A percentile compares a stretch with the other conserved stretches of the same genome.
Evolutionary conservation across 2,329 filamentous ascomycete species (phyloP).

Genomic region (Aspergillus nomiae): DNA sequence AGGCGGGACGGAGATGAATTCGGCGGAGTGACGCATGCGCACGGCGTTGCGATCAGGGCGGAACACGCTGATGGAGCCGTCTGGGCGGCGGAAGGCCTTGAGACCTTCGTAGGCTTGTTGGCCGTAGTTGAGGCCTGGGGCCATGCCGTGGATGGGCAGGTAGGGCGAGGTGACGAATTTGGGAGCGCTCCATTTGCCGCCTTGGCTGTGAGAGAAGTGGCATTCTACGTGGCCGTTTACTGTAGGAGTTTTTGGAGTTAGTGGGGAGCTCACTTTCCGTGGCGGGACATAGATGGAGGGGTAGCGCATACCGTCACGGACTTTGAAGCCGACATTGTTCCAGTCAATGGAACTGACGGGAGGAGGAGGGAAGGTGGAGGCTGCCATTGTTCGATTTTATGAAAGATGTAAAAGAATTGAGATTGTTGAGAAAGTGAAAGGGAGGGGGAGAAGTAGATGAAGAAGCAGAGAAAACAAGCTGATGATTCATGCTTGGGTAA

Average conservation of each 20-base stretch:
- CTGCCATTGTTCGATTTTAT: neutral
- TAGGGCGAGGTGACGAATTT: constrained; percentile 80
- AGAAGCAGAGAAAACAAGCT: neutral
- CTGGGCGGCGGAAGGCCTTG: constrained; percentile 80
- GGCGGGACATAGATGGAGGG: neutral
- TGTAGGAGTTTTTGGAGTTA: constrained; percentile 11
- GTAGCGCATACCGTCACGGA: constrained; percentile 72
- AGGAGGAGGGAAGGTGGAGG: constrained; percentile 32
- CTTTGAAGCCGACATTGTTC: constrained; percentile 88
- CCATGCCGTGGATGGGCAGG: constrained; percentile 91
- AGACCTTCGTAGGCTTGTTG: constrained; percentile 98
- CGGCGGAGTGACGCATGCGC: constrained; percentile 82
- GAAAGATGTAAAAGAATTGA: neutral
- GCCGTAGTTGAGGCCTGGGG: constrained; percentile 92
- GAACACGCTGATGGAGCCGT: constrained; percentile 78
- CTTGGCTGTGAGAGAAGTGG: constrained; percentile 73
- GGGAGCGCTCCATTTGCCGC: constrained; percentile 73
- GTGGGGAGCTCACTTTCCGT: neutral
- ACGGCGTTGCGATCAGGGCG: constrained; percentile 80
- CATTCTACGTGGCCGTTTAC: constrained; percentile 95
- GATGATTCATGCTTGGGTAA: neutral
- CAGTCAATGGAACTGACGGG: constrained; percentile 63
- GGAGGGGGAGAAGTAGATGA: neutral
- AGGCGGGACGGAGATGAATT: constrained; percentile 78
- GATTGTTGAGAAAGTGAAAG: neutral